Conservation (phyloP, 345 rosid genomes). For the Combretum micranthum region DNA sequence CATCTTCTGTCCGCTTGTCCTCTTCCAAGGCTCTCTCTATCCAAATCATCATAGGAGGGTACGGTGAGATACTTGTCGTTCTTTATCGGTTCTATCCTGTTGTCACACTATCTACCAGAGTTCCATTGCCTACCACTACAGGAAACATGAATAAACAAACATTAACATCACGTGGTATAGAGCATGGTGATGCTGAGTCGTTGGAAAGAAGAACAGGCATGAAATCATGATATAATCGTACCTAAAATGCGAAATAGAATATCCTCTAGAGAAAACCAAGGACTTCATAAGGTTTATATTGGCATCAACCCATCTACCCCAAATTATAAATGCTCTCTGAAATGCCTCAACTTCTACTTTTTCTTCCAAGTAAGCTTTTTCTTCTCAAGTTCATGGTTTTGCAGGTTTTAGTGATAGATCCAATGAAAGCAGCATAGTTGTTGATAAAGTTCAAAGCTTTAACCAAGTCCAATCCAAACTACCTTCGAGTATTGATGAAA, state of each 20-base stretch:
- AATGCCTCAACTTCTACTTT: constrained; percentile 96
- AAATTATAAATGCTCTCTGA: constrained; percentile 74
- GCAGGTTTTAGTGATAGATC: no score
- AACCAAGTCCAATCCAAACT: no score
- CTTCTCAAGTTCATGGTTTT: no score
- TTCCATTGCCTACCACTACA: constrained; percentile 98
- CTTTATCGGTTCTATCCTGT: constrained; percentile 77
- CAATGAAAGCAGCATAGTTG: no score
- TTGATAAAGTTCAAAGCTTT: no score
- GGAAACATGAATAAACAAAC: background rate
- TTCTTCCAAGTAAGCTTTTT: no score
- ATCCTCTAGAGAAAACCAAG: no score
- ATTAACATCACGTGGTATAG: background rate
- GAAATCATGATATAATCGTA: constrained; percentile 13
- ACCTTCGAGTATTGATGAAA: no score
- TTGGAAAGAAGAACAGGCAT: background rate
- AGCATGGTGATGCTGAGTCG: background rate
- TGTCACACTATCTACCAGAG: constrained; percentile 86
- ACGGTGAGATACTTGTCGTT: constrained; percentile 57
- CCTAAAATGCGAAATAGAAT: no score
- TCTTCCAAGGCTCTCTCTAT: constrained; percentile 63
- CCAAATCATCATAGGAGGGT: constrained; percentile 73
- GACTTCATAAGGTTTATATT: no score
- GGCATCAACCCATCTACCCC: constrained; percentile 95
- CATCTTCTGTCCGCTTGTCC: no score